These are phyloP conservation scores for Chlorella ohadii DNA, from an alignment of 139 green algal species.

Conservation along the genomic window DNA sequence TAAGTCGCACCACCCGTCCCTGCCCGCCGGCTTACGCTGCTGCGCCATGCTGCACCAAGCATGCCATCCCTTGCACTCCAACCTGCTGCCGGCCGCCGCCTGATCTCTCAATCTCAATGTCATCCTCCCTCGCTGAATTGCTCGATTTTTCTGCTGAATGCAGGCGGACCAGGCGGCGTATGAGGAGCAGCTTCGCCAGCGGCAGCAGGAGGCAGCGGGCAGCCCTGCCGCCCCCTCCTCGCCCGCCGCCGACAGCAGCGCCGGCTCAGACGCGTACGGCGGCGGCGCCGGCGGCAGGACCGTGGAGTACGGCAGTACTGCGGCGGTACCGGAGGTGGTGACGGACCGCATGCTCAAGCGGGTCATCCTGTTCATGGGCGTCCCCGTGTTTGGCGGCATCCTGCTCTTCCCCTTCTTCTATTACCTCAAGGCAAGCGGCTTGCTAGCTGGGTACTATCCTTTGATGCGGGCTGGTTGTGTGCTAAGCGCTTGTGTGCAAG, in stretches of 20 bases:
- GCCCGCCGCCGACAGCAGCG: neutral
- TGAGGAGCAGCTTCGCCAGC: neutral
- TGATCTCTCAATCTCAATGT: too few species aligned
- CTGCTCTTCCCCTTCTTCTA: slow-evolving; percentile 76
- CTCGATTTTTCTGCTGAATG: too few species aligned
- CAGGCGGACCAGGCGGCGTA: slow-evolving; percentile 36
- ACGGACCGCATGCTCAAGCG: slow-evolving; percentile 78
- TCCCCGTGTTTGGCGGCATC: slow-evolving; percentile 67
- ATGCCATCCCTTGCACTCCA: too few species aligned
- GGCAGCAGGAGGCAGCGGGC: slow-evolving; percentile 17
- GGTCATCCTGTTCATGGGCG: slow-evolving; percentile 67
- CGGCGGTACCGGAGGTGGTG: slow-evolving; percentile 33
- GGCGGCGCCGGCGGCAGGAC: neutral
- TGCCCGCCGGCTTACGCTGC: too few species aligned
- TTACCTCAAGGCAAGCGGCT: slow-evolving; percentile 61
- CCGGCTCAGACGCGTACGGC: neutral
- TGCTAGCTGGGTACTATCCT: neutral
- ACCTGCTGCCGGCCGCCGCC: too few species aligned
- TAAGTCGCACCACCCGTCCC: too few species aligned
- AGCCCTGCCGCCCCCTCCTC: neutral
- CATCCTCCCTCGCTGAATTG: too few species aligned
- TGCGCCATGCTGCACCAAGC: too few species aligned
- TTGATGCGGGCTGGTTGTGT: too few species aligned
- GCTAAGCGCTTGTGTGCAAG: too few species aligned
- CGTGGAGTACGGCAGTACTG: slow-evolving; percentile 17